phyloP scores from a whole-genome alignment of 2,329 filamentous ascomycete species.

The Penicillium sp. region DNA sequence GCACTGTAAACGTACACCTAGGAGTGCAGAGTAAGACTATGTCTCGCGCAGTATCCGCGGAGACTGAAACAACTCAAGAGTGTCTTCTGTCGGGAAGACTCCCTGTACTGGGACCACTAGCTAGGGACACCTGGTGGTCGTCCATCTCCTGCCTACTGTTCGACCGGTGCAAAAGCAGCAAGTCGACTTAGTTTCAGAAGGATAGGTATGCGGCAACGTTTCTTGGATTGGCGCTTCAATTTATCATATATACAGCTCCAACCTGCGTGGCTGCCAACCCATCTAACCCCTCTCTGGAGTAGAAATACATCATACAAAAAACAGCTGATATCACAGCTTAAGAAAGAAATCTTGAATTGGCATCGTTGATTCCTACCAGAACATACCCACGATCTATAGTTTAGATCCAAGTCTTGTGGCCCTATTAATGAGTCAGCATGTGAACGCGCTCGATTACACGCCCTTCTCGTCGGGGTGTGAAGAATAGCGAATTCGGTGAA shows the following conservation, averaged over 20 bases:
- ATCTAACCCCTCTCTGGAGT: constrained; percentile 29
- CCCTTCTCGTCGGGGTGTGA: neutral
- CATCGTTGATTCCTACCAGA: constrained; percentile 38
- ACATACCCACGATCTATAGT: constrained; percentile 58
- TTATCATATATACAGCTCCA: constrained; percentile 39
- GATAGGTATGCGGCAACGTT: constrained; percentile 18
- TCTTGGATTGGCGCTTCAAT: constrained; percentile 33
- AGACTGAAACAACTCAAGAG: too few relatives aligned
- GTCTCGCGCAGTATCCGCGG: too few relatives aligned
- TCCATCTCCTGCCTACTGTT: too few relatives aligned
- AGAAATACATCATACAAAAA: constrained; percentile 35
- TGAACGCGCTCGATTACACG: neutral
- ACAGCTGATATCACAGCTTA: constrained; percentile 17
- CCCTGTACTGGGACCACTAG: too few relatives aligned
- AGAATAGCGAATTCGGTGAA: neutral
- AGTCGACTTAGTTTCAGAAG: neutral
- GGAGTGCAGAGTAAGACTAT: too few relatives aligned
- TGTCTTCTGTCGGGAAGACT: too few relatives aligned
- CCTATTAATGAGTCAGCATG: constrained; percentile 39
- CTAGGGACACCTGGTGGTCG: too few relatives aligned
- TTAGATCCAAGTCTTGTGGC: constrained; percentile 58
- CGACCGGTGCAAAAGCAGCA: neutral
- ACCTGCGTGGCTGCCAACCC: constrained; percentile 26
- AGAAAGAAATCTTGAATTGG: constrained; percentile 7
- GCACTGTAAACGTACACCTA: too few relatives aligned